A percentile compares a stretch with the other conserved stretches of the same genome.
These are phyloP conservation scores for Taiozyma sp. DNA, from an alignment of 1,139 yeast species.

Conservation along the genomic window DNA sequence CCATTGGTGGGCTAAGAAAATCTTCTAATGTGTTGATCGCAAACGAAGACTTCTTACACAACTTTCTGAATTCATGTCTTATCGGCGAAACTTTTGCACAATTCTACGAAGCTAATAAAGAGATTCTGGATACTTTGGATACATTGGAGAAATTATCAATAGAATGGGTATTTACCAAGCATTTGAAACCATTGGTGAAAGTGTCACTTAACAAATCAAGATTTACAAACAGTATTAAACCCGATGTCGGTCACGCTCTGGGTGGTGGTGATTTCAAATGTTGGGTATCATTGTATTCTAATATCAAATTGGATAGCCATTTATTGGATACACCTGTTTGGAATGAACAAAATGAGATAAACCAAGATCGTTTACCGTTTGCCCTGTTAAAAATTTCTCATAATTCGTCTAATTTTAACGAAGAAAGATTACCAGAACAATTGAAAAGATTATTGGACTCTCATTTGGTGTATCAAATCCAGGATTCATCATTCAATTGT, in stretches of 20 bases:
- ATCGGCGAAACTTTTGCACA: constrained; percentile 9
- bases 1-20: constrained; percentile 47
- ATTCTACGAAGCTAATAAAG: constrained; percentile 8
- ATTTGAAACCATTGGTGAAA: constrained; percentile 41
- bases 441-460: constrained; percentile 24
- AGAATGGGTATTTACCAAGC: constrained; percentile 45
- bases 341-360: constrained; percentile 20
- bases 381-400: constrained; percentile 17
- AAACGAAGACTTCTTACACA: constrained; percentile 15
- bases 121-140: constrained; percentile 15
- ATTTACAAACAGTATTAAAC: constrained; percentile 25
- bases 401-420: constrained; percentile 3
- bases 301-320: constrained; percentile 20
- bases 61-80: constrained; percentile 10
- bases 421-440: constrained; percentile 2
- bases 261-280: constrained; percentile 18
- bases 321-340: constrained; percentile 18
- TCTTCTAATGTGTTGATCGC: constrained; percentile 32
- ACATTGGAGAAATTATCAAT: constrained; percentile 44
- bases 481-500: constrained; percentile 26
- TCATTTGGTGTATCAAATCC: constrained; percentile 29
- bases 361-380: constrained; percentile 32
- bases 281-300: constrained; percentile 30
- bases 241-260: background rate
- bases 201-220: constrained; percentile 45